Percentiles rank a stretch among this genome's conserved stretches.
phyloP scores from a whole-genome alignment of 176 grass and related monocot genomes.

The Aegilops longissima region DNA sequence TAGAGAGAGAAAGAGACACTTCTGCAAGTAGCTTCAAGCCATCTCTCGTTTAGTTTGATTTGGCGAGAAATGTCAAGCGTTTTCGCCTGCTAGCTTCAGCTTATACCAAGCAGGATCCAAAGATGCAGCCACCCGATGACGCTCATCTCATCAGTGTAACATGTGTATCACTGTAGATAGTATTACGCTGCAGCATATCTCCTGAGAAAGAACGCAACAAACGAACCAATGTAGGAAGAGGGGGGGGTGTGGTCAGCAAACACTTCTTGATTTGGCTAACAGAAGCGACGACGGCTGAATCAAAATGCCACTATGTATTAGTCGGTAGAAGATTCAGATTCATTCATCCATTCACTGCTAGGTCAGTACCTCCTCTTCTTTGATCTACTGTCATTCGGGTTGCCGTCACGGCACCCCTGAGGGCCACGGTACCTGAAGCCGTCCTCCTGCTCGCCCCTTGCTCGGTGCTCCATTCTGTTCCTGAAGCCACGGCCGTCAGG shows the following conservation, averaged over 20 bases:
- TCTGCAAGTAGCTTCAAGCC: not conserved
- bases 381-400: constrained; percentile 31
- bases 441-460: constrained; percentile 40
- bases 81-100: not conserved
- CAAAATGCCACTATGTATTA: constrained; percentile 15
- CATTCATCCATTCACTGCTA: not conserved
- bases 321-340: not conserved
- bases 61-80: not conserved
- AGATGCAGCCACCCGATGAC: not conserved
- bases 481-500: constrained; percentile 20
- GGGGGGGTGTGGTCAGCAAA: constrained; percentile 7
- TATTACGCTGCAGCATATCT: not conserved
- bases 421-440: constrained; percentile 29
- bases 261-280: not conserved
- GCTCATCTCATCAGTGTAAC: not conserved
- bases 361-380: constrained; percentile 45
- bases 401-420: constrained; percentile 42
- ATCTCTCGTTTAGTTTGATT: not conserved
- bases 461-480: constrained; percentile 30
- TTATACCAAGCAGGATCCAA: constrained; percentile 18
- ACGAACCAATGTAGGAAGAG: constrained; percentile 8
- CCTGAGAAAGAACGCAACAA: constrained; percentile 31
- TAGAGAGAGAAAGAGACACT: not conserved
- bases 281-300: constrained; percentile 10
- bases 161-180: not conserved